A percentile compares a stretch with the other conserved stretches of the same genome.
Evolutionary conservation across 2,329 filamentous ascomycete genomes (phyloP).

Genomic region (Phyllosticta citribraziliensis): DNA sequence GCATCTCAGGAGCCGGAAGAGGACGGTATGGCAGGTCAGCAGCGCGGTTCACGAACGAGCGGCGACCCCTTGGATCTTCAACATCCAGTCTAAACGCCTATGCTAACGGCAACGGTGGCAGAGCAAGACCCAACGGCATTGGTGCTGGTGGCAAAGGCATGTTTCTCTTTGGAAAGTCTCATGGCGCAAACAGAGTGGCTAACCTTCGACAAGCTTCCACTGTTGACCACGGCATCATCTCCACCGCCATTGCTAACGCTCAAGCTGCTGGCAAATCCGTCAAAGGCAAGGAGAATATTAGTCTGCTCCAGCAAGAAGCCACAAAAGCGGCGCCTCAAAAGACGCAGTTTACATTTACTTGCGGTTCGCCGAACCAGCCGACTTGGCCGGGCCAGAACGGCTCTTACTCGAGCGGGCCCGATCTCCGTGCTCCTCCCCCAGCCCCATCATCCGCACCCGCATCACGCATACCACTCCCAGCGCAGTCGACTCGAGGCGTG

Average conservation of each 20-base stretch:
- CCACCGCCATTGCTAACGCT: conserved; percentile 81
- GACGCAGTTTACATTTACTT: conserved; percentile 93
- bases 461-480: conserved; percentile 10
- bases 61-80: conserved; percentile 33
- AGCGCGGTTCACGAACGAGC: conserved; percentile 31
- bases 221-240: conserved; percentile 66
- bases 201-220: conserved; percentile 27
- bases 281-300: conserved; percentile 67
- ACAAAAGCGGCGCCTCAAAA: conserved; percentile 57
- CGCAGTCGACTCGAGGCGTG: conserved; percentile 20
- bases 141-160: conserved; percentile 13
- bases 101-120: conserved; percentile 30
- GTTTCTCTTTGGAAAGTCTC: not conserved
- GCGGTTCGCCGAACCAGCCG: conserved; percentile 72
- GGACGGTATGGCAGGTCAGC: conserved; percentile 64
- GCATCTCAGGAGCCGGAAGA: conserved; percentile 75
- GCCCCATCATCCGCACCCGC: conserved; percentile 13
- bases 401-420: conserved; percentile 24
- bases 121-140: conserved; percentile 8
- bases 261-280: conserved; percentile 44
- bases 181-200: conserved; percentile 23
- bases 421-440: conserved; percentile 17
- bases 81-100: conserved; percentile 35
- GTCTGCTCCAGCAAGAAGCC: conserved; percentile 62
- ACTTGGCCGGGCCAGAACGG: conserved; percentile 57